Evolutionary conservation across 2,329 filamentous ascomycete genomes (phyloP), one percentile per base, ranked within the genome.

Genomic region (Claviceps maximensis): DNA sequence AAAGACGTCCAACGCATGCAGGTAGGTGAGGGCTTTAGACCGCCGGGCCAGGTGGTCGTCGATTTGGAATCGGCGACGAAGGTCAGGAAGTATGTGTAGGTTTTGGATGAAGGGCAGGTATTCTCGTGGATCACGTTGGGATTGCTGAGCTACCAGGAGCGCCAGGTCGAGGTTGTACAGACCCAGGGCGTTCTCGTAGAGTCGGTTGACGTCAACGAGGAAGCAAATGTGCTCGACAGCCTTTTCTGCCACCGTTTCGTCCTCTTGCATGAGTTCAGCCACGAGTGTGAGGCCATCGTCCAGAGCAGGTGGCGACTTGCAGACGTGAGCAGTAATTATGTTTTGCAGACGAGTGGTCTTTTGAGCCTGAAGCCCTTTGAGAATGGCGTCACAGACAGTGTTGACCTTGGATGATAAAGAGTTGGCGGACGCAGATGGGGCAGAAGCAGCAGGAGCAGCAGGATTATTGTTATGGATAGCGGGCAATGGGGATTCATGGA

Each of bases 181-280:
- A 1, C 90, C 90, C 2, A 98, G 75, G 0, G 93, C 87, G 55
- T 90, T 84, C 56, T 96, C 88, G 62, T 95, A 98, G 0, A 98
- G 79, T 41, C 83, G 83, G 66, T 96, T 94, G 47, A 94, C 86
- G 67, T 98, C 93, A 0, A 90, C 88, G 44, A 98, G 77, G 74
- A 98, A 98, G 74, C 89, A 97, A 55, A 98, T 96, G 63, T 98
- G 93, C 65, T 96, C 89, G 23, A 96, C 85, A 0, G 91, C 91
- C 66, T 84, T 85, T 59, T 97, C 91, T 0, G 89, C 88, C 58
- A 90, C 76, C 51, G 82, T 78, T 44, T 81, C 74, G 49, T 86
- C 80, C 58, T 84, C 78, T 53, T 78, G 76, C 74, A 82, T 78
- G 38, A 98, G 71, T 52, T 83, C 78, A 4, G 88, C 84, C 36